Conservation (phyloP, 2,329 filamentous ascomycete species). For the Trichoderma sp. region DNA sequence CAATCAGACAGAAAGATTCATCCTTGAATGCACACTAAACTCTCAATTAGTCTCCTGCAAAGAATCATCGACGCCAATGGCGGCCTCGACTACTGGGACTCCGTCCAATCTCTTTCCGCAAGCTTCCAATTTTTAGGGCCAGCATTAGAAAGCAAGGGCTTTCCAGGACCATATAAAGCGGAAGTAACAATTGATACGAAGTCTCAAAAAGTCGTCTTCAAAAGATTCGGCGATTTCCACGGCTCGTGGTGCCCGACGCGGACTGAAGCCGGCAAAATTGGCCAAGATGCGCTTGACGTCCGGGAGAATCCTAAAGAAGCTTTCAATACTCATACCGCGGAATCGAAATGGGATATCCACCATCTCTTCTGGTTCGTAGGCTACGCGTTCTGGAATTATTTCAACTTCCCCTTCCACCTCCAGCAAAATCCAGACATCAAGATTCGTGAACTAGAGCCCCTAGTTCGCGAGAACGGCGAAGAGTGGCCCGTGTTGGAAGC, state of each 20-base stretch:
- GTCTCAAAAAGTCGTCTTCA: background rate
- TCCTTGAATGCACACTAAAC: background rate
- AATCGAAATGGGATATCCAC: background rate
- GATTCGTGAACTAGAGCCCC: background rate
- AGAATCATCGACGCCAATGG: background rate
- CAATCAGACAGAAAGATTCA: background rate
- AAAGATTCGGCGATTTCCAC: background rate
- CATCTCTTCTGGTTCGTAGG: background rate
- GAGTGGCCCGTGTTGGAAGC: background rate
- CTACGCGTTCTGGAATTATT: slow-evolving; percentile 1
- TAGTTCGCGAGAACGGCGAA: background rate
- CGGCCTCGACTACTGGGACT: background rate
- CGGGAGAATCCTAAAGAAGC: background rate
- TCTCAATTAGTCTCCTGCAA: background rate
- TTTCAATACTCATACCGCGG: background rate
- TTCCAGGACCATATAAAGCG: background rate
- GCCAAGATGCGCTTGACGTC: background rate
- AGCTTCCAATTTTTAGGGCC: background rate
- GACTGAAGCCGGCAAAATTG: background rate
- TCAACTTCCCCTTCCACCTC: background rate
- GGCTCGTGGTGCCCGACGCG: background rate
- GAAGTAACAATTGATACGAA: background rate
- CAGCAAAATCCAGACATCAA: background rate
- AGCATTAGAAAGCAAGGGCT: background rate
- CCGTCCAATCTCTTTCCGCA: background rate